Evolutionary conservation across 2,329 filamentous ascomycete species (phyloP), one percentile per base, ranked within the genome.

Genomic region (Oidium heveae): DNA sequence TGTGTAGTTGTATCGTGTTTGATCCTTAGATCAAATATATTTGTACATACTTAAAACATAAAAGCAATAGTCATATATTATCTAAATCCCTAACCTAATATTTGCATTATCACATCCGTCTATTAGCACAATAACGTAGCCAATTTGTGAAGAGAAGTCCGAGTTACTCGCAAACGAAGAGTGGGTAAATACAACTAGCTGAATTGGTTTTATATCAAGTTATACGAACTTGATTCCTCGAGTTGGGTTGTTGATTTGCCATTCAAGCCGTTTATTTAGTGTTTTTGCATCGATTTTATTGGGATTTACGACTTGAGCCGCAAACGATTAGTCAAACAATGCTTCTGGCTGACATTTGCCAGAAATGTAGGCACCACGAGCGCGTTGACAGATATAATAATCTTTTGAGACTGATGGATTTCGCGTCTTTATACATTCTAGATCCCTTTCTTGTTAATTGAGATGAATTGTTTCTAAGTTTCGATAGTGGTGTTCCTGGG

Each of bases 71-170:
- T n/a, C n/a, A n/a, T n/a, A n/a, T n/a, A n/a, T n/a, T n/a, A n/a
- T n/a, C n/a, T n/a, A n/a, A n/a, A n/a, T n/a, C n/a, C n/a, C n/a
- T n/a, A n/a, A n/a, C n/a, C n/a, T n/a, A n/a, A n/a, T n/a, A 24
- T 55, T 55, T n/a, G 53, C 53, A n/a, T 55, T 22, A 37, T 50
- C 50, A n/a, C 28, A 16, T 12, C 15, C 15, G 10, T 55, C 44
- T 22, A 32, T 33, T n/a, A 55, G 22, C 28, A 55, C 33, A 7
- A 39, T 50, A 6, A 50, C 32, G 33, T 20, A 55, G 24, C 53
- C 43, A 39, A 55, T 55, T 55, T 50, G 44, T 18, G 53, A 55
- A n/a, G 41, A 36, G 20, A 55, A 16, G n/a, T 55, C 53, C 10
- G 43, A 16, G 28, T 55, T 55, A 18, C 50, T 55, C 10, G 53